A percentile compares a stretch with the other conserved stretches of the same genome.
Evolutionary conservation across 2,329 filamentous ascomycete genomes (phyloP).

Genomic region (Colletotrichum eremochloae): DNA sequence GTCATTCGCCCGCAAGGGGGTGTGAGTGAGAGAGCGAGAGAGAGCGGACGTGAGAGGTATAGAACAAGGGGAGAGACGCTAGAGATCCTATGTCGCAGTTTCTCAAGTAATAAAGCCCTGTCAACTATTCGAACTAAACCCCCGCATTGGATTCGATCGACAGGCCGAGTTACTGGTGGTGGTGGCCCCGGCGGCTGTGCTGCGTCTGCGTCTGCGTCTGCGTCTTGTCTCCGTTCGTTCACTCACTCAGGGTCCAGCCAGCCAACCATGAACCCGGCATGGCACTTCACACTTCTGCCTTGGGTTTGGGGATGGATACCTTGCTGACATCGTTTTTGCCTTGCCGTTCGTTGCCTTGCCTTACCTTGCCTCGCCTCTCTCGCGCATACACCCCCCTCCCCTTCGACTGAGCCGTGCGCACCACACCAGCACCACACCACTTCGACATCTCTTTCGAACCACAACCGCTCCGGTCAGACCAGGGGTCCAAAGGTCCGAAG

Average conservation of each 20-base stretch:
- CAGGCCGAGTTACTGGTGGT: constrained; percentile 32
- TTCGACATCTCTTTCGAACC: constrained; percentile 18
- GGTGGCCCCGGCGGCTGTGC: not conserved
- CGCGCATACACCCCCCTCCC: not conserved
- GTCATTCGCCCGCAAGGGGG: constrained; percentile 28
- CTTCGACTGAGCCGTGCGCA: constrained; percentile 27
- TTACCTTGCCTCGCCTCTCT: constrained; percentile 1
- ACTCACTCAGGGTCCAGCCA: constrained; percentile 29
- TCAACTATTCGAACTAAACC: constrained; percentile 31
- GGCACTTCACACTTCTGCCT: not conserved
- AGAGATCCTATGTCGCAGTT: constrained; percentile 3
- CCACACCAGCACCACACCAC: constrained; percentile 19
- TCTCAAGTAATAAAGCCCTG: constrained; percentile 38
- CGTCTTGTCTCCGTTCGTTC: not conserved
- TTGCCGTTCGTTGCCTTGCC: constrained; percentile 2
- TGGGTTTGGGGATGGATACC: not conserved
- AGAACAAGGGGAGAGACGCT: not conserved
- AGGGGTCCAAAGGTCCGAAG: constrained; percentile 39
- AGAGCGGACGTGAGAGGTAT: constrained; percentile 3
- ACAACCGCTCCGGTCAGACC: constrained; percentile 24
- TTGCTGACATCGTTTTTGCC: not conserved
- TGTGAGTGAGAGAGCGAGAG: constrained; percentile 1
- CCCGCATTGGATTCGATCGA: constrained; percentile 38
- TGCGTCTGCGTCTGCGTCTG: not conserved
- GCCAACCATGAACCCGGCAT: constrained; percentile 38